A percentile compares a stretch with the other conserved stretches of the same genome.
These are phyloP conservation scores for Candida palmyrensis DNA, from an alignment of 805 yeast genomes.

Conservation along the genomic window DNA sequence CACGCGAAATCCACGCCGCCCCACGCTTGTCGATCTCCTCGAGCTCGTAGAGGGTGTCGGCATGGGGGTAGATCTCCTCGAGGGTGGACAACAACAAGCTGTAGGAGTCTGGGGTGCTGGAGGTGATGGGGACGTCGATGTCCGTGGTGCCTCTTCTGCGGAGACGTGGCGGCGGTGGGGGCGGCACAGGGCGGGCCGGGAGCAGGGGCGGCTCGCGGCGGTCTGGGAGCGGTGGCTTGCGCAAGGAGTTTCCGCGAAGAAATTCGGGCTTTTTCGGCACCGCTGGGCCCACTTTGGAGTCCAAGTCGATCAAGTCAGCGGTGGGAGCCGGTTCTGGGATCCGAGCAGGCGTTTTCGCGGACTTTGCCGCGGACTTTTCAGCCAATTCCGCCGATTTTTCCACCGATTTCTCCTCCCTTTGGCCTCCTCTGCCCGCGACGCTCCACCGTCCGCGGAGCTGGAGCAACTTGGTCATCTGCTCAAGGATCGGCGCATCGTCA, in stretches of 20 bases:
- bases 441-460: no score
- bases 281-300: conserved; percentile 32
- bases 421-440: not conserved
- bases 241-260: conserved; percentile 28
- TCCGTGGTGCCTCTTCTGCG: conserved; percentile 13
- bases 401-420: conserved; percentile 9
- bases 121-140: conserved; percentile 9
- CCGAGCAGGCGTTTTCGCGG: conserved; percentile 9
- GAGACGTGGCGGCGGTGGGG: conserved; percentile 22
- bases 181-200: conserved; percentile 9
- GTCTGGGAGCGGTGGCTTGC: conserved; percentile 31
- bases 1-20: conserved; percentile 32
- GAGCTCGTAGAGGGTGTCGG: conserved; percentile 23
- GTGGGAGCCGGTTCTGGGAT: not conserved
- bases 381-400: conserved; percentile 7
- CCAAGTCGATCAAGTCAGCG: conserved; percentile 2
- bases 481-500: conserved; percentile 33
- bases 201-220: conserved; percentile 7
- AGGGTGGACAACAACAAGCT: conserved; percentile 13
- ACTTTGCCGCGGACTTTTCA: conserved; percentile 28
- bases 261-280: conserved; percentile 44
- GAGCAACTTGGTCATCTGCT: conserved; percentile 16
- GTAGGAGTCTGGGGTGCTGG: conserved; percentile 6
- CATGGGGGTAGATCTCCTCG: conserved; percentile 15
- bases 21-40: conserved; percentile 35